These are phyloP conservation scores for Salix suchowensis DNA, from an alignment of 345 rosid genomes.

Conservation along the genomic window DNA sequence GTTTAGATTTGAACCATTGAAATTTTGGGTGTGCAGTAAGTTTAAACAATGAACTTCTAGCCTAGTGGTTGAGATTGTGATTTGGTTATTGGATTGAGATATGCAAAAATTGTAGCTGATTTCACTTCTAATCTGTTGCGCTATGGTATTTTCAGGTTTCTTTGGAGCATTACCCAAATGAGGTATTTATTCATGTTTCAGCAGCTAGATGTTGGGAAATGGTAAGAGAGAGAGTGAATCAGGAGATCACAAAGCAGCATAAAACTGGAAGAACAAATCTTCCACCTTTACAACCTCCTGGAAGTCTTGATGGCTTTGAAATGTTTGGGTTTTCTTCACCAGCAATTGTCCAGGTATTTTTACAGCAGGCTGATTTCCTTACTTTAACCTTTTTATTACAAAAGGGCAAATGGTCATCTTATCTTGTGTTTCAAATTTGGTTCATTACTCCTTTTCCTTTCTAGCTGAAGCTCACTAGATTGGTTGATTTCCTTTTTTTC, in stretches of 20 bases:
- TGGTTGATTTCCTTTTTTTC: too few relatives aligned
- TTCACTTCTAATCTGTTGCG: not conserved
- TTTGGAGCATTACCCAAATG: constrained; percentile 66
- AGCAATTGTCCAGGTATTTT: constrained; percentile 78
- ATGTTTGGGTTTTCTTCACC: constrained; percentile 97
- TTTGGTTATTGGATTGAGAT: not conserved
- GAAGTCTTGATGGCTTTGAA: constrained; percentile 94
- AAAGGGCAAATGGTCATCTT: not conserved
- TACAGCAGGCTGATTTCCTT: not conserved
- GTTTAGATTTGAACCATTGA: not conserved
- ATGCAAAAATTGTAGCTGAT: not conserved
- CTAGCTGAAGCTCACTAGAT: too few relatives aligned
- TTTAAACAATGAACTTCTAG: not conserved
- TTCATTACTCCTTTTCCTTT: too few relatives aligned
- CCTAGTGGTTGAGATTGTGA: not conserved
- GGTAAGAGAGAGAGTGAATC: constrained; percentile 92
- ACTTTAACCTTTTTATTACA: not conserved
- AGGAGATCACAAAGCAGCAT: constrained; percentile 83
- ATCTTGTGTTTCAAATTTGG: not conserved
- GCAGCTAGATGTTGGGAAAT: constrained; percentile 96
- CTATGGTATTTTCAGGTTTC: constrained; percentile 57
- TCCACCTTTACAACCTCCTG: constrained; percentile 92
- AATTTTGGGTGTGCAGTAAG: not conserved
- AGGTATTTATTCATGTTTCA: constrained; percentile 79
- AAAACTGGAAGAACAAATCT: constrained; percentile 68